Evolutionary conservation across 352 stramenopile species (phyloP).

Genomic region (Globisporangium abappressorium): DNA sequence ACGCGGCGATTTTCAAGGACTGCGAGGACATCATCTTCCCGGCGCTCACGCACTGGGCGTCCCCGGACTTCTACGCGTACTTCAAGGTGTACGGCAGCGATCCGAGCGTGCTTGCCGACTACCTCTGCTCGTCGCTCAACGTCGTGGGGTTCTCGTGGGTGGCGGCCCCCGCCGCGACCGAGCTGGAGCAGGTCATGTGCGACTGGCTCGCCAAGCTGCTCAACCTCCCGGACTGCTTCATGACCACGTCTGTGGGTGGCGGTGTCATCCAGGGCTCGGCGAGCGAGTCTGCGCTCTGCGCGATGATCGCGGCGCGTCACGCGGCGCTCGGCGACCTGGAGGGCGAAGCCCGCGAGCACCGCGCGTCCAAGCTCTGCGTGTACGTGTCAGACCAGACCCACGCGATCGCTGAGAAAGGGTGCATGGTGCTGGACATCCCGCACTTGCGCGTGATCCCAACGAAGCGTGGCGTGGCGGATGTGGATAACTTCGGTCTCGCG

Average conservation of each 20-base stretch:
- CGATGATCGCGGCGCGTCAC: constrained; percentile 33
- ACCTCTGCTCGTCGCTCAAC: constrained; percentile 50
- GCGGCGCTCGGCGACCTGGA: constrained; percentile 32
- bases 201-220: constrained; percentile 69
- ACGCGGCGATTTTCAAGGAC: constrained; percentile 61
- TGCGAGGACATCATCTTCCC: constrained; percentile 58
- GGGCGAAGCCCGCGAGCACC: constrained; percentile 26
- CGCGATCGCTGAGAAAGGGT: constrained; percentile 61
- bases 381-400: constrained; percentile 78
- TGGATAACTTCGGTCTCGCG: constrained; percentile 41
- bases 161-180: constrained; percentile 40
- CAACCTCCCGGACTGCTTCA: constrained; percentile 48
- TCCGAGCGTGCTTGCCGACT: constrained; percentile 52
- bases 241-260: constrained; percentile 47
- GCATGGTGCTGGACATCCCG: constrained; percentile 61
- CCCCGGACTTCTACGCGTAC: constrained; percentile 66
- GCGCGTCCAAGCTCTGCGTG: constrained; percentile 32
- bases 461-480: constrained; percentile 36
- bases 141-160: constrained; percentile 71
- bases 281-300: constrained; percentile 27
- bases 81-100: constrained; percentile 26
- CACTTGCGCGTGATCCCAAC: constrained; percentile 55
- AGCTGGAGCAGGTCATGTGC: constrained; percentile 30
- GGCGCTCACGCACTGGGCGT: constrained; percentile 65
- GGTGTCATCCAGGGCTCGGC: constrained; percentile 55